phyloP scores from a whole-genome alignment of 2,329 filamentous ascomycete species.

The Arthroderma uncinatum region DNA sequence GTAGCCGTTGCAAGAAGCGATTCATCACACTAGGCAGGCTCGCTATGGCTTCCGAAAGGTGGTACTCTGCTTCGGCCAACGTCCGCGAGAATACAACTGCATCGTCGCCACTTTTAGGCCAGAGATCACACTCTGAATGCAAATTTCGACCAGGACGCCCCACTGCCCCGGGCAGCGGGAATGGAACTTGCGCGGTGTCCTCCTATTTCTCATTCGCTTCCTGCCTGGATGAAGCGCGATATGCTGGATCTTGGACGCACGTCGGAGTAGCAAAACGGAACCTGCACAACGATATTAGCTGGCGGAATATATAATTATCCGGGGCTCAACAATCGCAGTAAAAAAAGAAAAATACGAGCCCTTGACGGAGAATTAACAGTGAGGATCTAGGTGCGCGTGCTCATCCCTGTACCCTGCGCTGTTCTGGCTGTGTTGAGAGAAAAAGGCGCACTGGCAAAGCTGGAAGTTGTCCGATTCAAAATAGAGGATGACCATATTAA shows the following conservation, averaged over 20 bases:
- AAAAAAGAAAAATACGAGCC: background rate
- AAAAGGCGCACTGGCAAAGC: background rate
- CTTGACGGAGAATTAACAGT: slow-evolving; percentile 3
- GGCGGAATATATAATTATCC: slow-evolving; percentile 3
- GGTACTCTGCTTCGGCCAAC: background rate
- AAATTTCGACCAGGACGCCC: background rate
- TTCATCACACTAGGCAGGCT: background rate
- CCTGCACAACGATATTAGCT: background rate
- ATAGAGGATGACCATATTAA: background rate
- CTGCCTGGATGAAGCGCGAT: background rate
- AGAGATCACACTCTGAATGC: background rate
- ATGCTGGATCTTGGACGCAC: background rate
- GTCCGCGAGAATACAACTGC: background rate
- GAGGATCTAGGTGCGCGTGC: background rate
- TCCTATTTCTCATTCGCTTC: background rate
- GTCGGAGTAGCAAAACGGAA: background rate
- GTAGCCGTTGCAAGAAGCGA: too few relatives aligned
- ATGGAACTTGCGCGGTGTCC: background rate
- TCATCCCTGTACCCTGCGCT: background rate
- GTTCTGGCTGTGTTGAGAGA: slow-evolving; percentile 3
- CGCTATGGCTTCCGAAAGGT: background rate
- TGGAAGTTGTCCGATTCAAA: slow-evolving; percentile 3
- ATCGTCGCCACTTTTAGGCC: background rate
- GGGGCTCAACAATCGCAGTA: background rate
- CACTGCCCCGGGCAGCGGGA: background rate